Base-by-base conservation (phyloP, 1,284 basidiomycete genomes). In the Ceratobasidium sp. region DNA sequence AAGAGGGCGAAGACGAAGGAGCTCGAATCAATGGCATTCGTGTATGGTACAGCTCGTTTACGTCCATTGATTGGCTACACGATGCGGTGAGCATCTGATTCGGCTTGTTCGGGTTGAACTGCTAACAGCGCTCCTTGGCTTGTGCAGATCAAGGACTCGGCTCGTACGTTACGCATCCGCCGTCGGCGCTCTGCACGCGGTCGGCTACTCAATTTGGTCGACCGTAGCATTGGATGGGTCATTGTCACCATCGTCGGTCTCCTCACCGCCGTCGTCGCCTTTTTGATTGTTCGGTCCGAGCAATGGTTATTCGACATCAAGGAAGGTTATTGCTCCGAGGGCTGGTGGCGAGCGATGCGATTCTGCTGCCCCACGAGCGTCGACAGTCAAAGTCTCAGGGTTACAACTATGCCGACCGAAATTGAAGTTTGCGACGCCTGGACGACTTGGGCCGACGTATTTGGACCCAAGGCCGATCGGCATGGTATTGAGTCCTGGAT, bases 281-380 rank as follows among this genome's bases (percentile, higher is more conserved):
- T 94, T 77, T 79, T 91, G 62, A 92, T 99, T 74, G 87, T 96
- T 43, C 87, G 92, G 32, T 84, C 86, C 69, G 96, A 99, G 76
- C 91, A 93, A 77, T 90, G 89, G 83, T 81, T 98, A n/a, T 98
- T 98, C 75, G 94, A 97, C 77, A 78, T 91, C 73, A 98, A 98
- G 79, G 92, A 94, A 68, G 96, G 96, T 0, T 94, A 92, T 77
- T 98, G 96, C 78, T 75, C 77, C 1, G 78, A 79, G 0, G 82
- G 83, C 1, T 92, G 90, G 89, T 90, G 85, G 79, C 89, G 85
- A 69, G 87, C 94, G 0, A 89, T 87, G 75, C 83, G 88, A 1
- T 93, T 94, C 78, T 98, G 95, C 77, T 96, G 94, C 77, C 84
- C 85, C 15, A 65, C 71, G 10, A 49, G 60, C 67, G 27, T 70